Evolutionary conservation across 306 rosid species (phyloP).

Genomic region (Crotalaria pallida): DNA sequence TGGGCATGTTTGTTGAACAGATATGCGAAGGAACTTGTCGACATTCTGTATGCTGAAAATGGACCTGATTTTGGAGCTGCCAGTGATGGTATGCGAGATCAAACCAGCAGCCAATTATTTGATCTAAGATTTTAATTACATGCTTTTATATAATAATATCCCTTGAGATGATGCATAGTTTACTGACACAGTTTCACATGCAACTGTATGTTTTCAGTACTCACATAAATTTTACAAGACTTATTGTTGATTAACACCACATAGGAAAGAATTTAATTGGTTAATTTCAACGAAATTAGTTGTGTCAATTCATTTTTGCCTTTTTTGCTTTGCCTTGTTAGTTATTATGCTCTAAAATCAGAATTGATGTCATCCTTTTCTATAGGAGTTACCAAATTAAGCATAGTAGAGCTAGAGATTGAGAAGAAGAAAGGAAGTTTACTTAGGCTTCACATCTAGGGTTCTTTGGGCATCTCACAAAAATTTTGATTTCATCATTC

Average conservation of each 20-base stretch:
- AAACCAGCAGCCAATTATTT: background rate
- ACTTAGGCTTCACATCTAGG: no score
- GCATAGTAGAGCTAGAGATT: no score
- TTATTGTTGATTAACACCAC: background rate
- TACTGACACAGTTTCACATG: constrained; percentile 2
- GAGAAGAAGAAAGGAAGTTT: no score
- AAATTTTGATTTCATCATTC: no score
- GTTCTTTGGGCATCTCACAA: no score
- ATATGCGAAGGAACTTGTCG: constrained; percentile 89
- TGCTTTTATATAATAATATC: background rate
- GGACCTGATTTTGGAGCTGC: constrained; percentile 99
- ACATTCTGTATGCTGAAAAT: constrained; percentile 61
- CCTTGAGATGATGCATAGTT: background rate
- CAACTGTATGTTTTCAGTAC: background rate
- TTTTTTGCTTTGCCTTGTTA: background rate
- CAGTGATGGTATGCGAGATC: constrained; percentile 77
- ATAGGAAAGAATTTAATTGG: background rate
- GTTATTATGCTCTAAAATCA: background rate
- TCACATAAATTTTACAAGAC: background rate
- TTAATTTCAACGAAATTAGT: background rate
- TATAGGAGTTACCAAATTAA: background rate
- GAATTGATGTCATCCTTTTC: background rate
- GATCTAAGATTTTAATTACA: background rate
- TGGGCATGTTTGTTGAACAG: constrained; percentile 41
- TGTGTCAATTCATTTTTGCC: background rate